These are phyloP conservation scores for Coprinellus aureogranulatus DNA, from an alignment of 768 basidiomycete species.

Conservation along the genomic window DNA sequence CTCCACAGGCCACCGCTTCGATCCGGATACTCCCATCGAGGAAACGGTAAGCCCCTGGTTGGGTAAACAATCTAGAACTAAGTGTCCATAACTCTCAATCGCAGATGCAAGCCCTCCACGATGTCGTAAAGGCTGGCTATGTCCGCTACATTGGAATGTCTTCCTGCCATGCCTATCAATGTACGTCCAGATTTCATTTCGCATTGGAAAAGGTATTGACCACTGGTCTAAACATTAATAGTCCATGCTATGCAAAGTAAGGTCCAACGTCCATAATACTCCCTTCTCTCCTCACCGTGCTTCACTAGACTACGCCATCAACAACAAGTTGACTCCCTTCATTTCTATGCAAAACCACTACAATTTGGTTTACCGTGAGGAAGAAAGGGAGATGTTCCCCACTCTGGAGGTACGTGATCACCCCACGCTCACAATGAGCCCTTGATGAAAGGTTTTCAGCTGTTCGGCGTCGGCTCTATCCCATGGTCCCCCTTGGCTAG, in stretches of 20 bases:
- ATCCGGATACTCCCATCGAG: no score
- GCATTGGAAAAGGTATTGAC: constrained; percentile 43
- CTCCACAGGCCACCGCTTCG: no score
- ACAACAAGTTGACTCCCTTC: constrained; percentile 55
- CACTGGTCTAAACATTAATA: no score
- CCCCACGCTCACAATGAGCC: background rate
- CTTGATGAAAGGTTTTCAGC: constrained; percentile 31
- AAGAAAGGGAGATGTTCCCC: constrained; percentile 64
- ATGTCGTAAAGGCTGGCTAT: constrained; percentile 60
- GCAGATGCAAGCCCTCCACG: constrained; percentile 66
- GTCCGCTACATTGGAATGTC: constrained; percentile 60
- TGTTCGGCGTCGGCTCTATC: constrained; percentile 47
- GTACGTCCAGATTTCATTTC: constrained; percentile 36
- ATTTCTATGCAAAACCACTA: constrained; percentile 71
- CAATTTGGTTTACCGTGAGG: constrained; percentile 57
- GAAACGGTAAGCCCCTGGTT: no score
- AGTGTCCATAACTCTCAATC: constrained; percentile 52
- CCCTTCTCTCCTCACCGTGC: background rate
- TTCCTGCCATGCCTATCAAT: constrained; percentile 54
- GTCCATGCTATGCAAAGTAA: no score
- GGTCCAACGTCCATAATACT: constrained; percentile 24
- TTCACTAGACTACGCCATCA: constrained; percentile 53
- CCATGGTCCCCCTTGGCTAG: constrained; percentile 60
- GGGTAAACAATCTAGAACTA: no score
- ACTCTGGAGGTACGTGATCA: constrained; percentile 34